A percentile compares a stretch with the other conserved stretches of the same genome.
phyloP scores from a whole-genome alignment of 2,329 filamentous ascomycete species.

The Diaporthe australafricana region DNA sequence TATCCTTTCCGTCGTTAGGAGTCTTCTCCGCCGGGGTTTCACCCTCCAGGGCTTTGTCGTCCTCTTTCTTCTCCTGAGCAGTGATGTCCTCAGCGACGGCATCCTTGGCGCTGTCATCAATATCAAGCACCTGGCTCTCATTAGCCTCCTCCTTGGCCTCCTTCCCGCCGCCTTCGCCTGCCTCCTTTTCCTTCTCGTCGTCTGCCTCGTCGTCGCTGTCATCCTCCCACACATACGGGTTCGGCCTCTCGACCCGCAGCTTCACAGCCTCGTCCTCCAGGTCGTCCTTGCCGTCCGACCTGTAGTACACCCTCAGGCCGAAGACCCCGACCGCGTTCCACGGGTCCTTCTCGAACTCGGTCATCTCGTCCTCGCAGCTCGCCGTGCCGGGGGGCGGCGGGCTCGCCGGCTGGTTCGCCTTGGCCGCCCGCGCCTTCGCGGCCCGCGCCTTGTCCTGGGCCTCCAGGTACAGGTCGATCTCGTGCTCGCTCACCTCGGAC shows the following conservation, averaged over 20 bases:
- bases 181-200: constrained; percentile 40
- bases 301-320: constrained; percentile 69
- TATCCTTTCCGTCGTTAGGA: background rate
- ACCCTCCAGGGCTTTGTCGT: constrained; percentile 5
- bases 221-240: constrained; percentile 37
- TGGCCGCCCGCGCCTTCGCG: constrained; percentile 2
- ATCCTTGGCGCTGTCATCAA: constrained; percentile 49
- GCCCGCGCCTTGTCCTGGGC: constrained; percentile 22
- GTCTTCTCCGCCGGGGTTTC: background rate
- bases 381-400: constrained; percentile 14
- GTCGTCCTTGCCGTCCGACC: constrained; percentile 42
- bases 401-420: constrained; percentile 21
- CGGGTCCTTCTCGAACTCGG: constrained; percentile 63
- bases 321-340: constrained; percentile 74
- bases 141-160: constrained; percentile 35
- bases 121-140: constrained; percentile 44
- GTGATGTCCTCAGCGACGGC: constrained; percentile 32
- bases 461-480: constrained; percentile 43
- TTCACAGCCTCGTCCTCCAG: constrained; percentile 41
- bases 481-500: constrained; percentile 45
- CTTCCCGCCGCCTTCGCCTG: constrained; percentile 27
- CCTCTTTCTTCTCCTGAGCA: constrained; percentile 30
- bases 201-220: constrained; percentile 49
- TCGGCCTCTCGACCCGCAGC: constrained; percentile 44
- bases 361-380: constrained; percentile 53